Base-by-base conservation (phyloP, 768 basidiomycete species). In the Tephrocybe sp. region DNA sequence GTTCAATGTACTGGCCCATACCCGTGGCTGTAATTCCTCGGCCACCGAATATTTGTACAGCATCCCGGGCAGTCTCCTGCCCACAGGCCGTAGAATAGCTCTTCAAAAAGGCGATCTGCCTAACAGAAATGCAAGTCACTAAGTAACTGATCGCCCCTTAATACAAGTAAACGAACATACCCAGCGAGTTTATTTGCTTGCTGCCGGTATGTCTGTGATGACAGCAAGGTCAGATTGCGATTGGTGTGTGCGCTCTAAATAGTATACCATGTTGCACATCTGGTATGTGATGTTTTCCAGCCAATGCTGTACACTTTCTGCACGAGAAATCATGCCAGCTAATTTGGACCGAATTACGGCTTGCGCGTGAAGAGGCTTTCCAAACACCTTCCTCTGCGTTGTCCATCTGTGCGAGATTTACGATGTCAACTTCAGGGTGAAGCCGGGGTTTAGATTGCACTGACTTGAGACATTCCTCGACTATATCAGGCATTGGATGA, bases 261-360 rank as follows among this genome's bases (percentile, higher is more conserved):
- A 16, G 1, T 55, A 3, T 19, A 60, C 61, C 91, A 92, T 92
- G 55, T 89, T 85, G 66, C 78, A 83, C 89, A 92, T 92, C 66
- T 93, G 91, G 66, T 86, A 86, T 0, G 91, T 92, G 53, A 94
- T 76, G 57, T 84, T 87, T 70, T 95, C 92, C n/a, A 93, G 69
- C 89, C 88, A 92, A 31, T 73, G 75, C 64, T 92, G 90, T 13
- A 38, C 46, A 49, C 76, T 74, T 60, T 80, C 79, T 40, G 71
- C 77, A 44, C 89, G 82, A 25, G 89, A 79, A 47, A 97, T 93
- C 92, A 98, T 98, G 5, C 63, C 74, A 3, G 93, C 93, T 39
- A 98, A 69, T 74, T 94, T 97, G 36, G 82, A 70, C 18, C 95
- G 84, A 59, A 98, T 89, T 51, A 98, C 89, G 0, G 94, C 82